phyloP scores from a whole-genome alignment of 2,329 filamentous ascomycete genomes.

The Aspergillus flavus region DNA sequence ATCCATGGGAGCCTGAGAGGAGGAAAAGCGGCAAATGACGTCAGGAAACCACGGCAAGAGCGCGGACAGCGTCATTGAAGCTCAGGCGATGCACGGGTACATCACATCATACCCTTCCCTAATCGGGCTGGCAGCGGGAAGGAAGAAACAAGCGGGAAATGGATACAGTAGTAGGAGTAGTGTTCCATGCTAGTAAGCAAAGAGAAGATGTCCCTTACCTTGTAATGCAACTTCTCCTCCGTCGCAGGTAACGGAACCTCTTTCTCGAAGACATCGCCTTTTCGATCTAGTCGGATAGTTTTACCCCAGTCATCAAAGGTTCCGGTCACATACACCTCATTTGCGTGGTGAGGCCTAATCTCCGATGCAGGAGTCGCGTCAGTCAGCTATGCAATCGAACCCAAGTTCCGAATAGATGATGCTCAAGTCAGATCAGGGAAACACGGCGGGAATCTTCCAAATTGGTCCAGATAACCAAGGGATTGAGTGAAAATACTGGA shows the following conservation, averaged over 20 bases:
- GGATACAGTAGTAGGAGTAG: background rate
- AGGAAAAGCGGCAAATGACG: slow-evolving; percentile 18
- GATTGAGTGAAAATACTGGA: background rate
- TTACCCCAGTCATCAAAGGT: slow-evolving; percentile 95
- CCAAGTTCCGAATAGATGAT: background rate
- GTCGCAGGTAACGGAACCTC: slow-evolving; percentile 70
- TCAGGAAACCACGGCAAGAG: slow-evolving; percentile 25
- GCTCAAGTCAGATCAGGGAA: background rate
- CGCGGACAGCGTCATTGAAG: slow-evolving; percentile 28
- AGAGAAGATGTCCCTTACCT: slow-evolving; percentile 63
- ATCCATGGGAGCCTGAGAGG: background rate
- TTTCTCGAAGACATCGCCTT: slow-evolving; percentile 74
- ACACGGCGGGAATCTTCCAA: background rate
- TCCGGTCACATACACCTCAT: slow-evolving; percentile 91
- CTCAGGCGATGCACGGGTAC: slow-evolving; percentile 2
- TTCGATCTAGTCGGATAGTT: slow-evolving; percentile 78
- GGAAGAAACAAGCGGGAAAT: slow-evolving; percentile 1
- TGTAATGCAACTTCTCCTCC: slow-evolving; percentile 83
- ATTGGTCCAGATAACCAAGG: background rate
- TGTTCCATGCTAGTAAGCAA: background rate
- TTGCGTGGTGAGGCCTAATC: slow-evolving; percentile 76
- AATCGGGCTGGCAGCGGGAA: slow-evolving; percentile 1
- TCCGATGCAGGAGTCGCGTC: slow-evolving; percentile 28
- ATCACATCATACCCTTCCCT: background rate
- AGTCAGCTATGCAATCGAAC: slow-evolving; percentile 30